A percentile compares a stretch with the other conserved stretches of the same genome.
These are phyloP conservation scores for Schizochytrium sp. DNA, from an alignment of 108 stramenopile species.

Conservation along the genomic window DNA sequence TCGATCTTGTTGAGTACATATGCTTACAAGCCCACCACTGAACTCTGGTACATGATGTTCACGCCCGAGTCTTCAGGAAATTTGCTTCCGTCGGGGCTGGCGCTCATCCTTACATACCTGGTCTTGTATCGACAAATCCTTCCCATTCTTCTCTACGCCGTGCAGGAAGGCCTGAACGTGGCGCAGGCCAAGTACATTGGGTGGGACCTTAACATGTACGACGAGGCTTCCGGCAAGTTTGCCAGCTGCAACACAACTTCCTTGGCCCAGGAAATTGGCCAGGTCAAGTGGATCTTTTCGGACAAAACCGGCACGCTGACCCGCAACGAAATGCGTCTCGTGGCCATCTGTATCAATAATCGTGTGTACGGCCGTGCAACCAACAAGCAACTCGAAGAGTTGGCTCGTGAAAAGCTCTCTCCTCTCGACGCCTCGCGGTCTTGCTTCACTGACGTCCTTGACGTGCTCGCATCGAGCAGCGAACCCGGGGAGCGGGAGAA, in stretches of 20 bases:
- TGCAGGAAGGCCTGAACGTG: slow-evolving; percentile 51
- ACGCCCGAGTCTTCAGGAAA: neutral
- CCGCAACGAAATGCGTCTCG: slow-evolving; percentile 93
- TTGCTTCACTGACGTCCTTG: neutral
- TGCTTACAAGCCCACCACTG: neutral
- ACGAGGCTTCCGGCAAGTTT: slow-evolving; percentile 43
- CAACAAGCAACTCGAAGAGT: neutral
- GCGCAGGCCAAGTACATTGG: slow-evolving; percentile 46
- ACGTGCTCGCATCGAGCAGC: neutral
- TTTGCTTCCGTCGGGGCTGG: slow-evolving; percentile 42
- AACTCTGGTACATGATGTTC: slow-evolving; percentile 37
- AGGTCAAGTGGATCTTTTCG: slow-evolving; percentile 43
- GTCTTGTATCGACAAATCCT: slow-evolving; percentile 65
- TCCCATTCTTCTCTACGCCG: slow-evolving; percentile 58
- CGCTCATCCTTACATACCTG: slow-evolving; percentile 66
- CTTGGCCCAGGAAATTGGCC: slow-evolving; percentile 49
- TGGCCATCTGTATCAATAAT: slow-evolving; percentile 78
- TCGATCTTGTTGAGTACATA: slow-evolving; percentile 24
- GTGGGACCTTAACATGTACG: slow-evolving; percentile 48
- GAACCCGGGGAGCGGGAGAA: neutral
- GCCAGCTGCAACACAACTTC: slow-evolving; percentile 41
- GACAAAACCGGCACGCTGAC: slow-evolving; percentile 96
- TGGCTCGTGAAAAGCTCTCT: neutral
- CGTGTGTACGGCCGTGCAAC: slow-evolving; percentile 57
- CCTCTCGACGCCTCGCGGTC: neutral